Base-by-base conservation (phyloP, 352 stramenopile genomes). In the Globisporangium yorkense region DNA sequence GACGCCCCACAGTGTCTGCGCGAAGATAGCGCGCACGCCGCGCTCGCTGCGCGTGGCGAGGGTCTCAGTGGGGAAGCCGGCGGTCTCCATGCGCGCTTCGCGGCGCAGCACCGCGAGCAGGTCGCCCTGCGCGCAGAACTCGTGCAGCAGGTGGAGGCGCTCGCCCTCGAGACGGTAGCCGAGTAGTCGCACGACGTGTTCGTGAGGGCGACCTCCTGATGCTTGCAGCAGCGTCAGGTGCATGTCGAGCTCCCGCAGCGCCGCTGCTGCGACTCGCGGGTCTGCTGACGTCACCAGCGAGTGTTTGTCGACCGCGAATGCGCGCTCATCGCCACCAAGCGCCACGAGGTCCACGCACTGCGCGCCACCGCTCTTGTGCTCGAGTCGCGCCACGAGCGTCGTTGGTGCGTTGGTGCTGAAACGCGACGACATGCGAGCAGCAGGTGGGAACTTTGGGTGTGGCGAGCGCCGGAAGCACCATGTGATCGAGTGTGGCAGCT, bases 1-100 rank as follows among this genome's bases (percentile, higher is more conserved):
- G 0, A 98, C 86, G 12, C 86, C 87, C 12, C 76, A 85, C 51
- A 97, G 73, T 62, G 96, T 88, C 62, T 97, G 80, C 37, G 37
- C 53, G 46, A 87, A 84, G 33, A 89, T 54, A 13, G 54, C 54
- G 4, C 70, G 71, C 43, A 83, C 62, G 10, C 66, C 67, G 13
- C 59, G 47, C 50, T 88, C 71, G n/a, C 55, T 71, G 27, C 50
- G 50, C 3, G 55, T 70, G 24, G 62, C 80, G n/a, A 68, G 71
- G 52, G 20, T 27, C 5, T 67, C 57, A 21, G 39, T 13, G 5
- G 68, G 37, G 21, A 84, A 48, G 0, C 77, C 72, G 0, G 77
- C 73, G n/a, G 63, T 70, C 51, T 77, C 51, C 47, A 80, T 64
- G 13, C 76, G 71, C 54, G 56, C 52, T 59, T 92, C 77, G 35